These are phyloP conservation scores for Globisporangium yorkense DNA, from an alignment of 352 stramenopile genomes.

Conservation along the genomic window DNA sequence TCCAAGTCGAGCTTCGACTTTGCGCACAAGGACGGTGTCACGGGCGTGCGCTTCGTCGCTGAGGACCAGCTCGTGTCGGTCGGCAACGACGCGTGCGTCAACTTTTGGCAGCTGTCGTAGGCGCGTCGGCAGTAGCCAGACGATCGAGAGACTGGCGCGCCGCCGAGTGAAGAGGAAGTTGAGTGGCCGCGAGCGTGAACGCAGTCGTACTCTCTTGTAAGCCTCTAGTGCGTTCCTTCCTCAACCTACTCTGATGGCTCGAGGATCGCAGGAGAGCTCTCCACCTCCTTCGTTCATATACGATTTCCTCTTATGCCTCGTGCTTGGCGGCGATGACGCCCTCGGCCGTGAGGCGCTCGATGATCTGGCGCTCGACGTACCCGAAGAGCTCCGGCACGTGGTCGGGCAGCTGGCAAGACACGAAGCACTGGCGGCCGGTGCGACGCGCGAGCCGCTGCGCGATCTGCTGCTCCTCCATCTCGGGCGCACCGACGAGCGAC, in stretches of 20 bases:
- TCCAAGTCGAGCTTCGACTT: constrained; percentile 71
- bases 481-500: constrained; percentile 52
- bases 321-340: constrained; percentile 19
- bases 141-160: too few relatives aligned
- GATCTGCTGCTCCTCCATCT: constrained; percentile 82
- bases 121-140: neutral
- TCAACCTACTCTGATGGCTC: too few relatives aligned
- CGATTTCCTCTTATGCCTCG: neutral
- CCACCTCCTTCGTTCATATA: neutral
- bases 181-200: too few relatives aligned
- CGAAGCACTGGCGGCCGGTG: constrained; percentile 68
- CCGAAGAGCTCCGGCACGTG: constrained; percentile 63
- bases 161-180: too few relatives aligned
- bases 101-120: constrained; percentile 58
- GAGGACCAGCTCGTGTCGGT: constrained; percentile 74
- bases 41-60: constrained; percentile 58
- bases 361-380: constrained; percentile 65
- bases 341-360: constrained; percentile 43
- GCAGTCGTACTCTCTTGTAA: too few relatives aligned
- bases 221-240: too few relatives aligned
- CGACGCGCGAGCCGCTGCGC: constrained; percentile 61
- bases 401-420: constrained; percentile 74
- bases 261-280: too few relatives aligned
- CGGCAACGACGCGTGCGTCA: constrained; percentile 79
- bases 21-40: constrained; percentile 80